Evolutionary conservation across 257 asterid genomes (phyloP), one percentile per base, ranked within the genome.

Genomic region (Anisodus tanguticus): DNA sequence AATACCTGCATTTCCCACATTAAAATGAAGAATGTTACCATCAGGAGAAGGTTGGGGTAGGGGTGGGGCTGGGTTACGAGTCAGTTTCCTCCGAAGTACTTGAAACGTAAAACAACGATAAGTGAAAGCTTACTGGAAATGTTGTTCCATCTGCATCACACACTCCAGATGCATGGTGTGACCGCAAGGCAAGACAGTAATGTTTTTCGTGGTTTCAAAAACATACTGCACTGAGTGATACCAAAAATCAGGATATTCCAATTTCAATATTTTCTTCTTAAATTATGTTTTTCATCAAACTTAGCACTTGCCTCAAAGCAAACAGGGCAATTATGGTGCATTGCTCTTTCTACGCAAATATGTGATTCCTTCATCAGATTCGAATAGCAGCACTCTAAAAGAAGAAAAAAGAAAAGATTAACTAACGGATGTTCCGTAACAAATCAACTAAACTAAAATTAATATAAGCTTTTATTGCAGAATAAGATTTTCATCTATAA

Each of bases 291-390:
- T 8, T 83, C 5, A 16, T 15, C n/a, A 26, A 58, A 6, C 4
- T 80, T 81, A 4, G 37, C 12, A 67, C 51, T 76, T 88, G 92
- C 94, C 97, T 92, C 95, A 51, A 91, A 93, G 88, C 94, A 92
- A 86, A 93, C 89, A 0, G 94, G 91, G 80, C 95, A 93, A 55
- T 92, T 88, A 85, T 92, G 94, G 84, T 93, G 95, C 97, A 93
- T 91, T 4, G 95, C 94, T 84, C 93, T 87, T 88, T 93, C 97
- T 10, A 93, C 87, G 39, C 94, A 93, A 69, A 79, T 85, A 80
- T 93, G 95, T 45, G 95, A 88, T 67, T 88, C 97, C 87, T 91
- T 91, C 84, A 92, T 83, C 55, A 87, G 39, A 41, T 91, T 92
- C 16, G 93, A 85, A 87, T 93, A 91, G 87, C 95, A 93, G 83